These are phyloP conservation scores for Phoenix roebelenii DNA, from an alignment of 176 grass and related monocot species.

Conservation along the genomic window DNA sequence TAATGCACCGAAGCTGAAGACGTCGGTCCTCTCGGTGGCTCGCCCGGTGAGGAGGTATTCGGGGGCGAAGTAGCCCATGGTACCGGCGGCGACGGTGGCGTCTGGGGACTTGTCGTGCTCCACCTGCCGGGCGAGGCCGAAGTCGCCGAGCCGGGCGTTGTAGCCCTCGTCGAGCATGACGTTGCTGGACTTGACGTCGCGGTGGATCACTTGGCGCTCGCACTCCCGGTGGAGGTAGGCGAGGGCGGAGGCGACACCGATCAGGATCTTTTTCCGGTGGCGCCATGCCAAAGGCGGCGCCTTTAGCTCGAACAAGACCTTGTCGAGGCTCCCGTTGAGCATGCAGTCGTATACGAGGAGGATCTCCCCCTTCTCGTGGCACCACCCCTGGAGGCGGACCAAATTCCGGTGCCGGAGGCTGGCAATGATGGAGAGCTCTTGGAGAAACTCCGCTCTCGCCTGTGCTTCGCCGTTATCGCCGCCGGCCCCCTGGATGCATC, in stretches of 20 bases:
- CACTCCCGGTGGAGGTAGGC: conserved; percentile 94
- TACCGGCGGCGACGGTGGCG: conserved; percentile 73
- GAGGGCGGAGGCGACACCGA: conserved; percentile 74
- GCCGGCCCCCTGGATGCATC: conserved; percentile 47
- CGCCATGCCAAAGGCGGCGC: conserved; percentile 47
- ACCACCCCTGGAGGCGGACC: conserved; percentile 79
- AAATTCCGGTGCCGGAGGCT: conserved; percentile 94
- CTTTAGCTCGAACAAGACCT: conserved; percentile 44
- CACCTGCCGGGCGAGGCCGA: conserved; percentile 68
- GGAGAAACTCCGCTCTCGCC: conserved; percentile 73
- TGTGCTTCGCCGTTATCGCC: conserved; percentile 19
- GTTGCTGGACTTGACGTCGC: conserved; percentile 98
- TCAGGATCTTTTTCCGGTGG: conserved; percentile 56
- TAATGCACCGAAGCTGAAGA: conserved; percentile 86
- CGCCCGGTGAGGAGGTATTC: conserved; percentile 88
- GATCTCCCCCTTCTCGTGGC: conserved; percentile 88
- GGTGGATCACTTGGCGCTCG: conserved; percentile 87
- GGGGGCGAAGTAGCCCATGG: conserved; percentile 89
- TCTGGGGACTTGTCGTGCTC: conserved; percentile 80
- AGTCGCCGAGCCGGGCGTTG: conserved; percentile 77
- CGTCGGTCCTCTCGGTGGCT: conserved; percentile 67
- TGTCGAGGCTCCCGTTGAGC: conserved; percentile 92
- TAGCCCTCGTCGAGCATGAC: conserved; percentile 86
- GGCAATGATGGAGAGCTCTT: conserved; percentile 92
- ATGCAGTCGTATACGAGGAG: conserved; percentile 96